Base-by-base conservation (phyloP, 2,329 filamentous ascomycete genomes). In the Paraphaeosphaeria sporulosa region DNA sequence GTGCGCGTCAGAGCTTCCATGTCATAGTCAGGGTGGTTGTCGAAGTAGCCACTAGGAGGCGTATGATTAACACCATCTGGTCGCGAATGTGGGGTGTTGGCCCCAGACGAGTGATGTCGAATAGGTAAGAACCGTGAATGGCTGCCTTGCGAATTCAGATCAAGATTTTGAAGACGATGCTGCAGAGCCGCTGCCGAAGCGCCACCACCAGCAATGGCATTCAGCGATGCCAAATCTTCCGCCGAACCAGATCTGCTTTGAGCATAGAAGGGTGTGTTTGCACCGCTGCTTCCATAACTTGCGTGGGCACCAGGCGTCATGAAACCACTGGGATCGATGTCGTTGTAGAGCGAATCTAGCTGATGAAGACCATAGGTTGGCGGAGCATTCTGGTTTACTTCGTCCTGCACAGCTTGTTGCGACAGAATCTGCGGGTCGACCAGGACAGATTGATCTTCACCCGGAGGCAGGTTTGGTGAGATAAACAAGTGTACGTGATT, bases 401-500 rank as follows among this genome's bases (percentile, higher is more conserved):
- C 82, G 43, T 87, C 84, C 43, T 83, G 81, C 47, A 85, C 82
- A 10, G 80, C 75, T 58, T 71, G 80, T 25, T 71, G 67, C 9
- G 63, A 67, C 32, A 77, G 76, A 21, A 77, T 56, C 55, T 65
- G 64, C 61, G 81, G 75, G 67, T 83, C 78, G 60, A 78, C 72
- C 2, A 71, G 61, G 2, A 98, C 85, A 69, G 91, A 90, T 69
- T 96, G 95, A 61, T 94, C 87, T 55, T 96, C 93, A 70, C 95
- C 92, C 40, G 97, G 87, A 0, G 93, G 90, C 70, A 97, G 88
- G 72, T 95, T 95, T 0, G 95, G 94, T 5, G 95, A 99, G 67
- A 98, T 97, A 79, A 97, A 97, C 42, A 99, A 89, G 57, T 93
- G 93, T 17, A 98, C 87, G 1, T 95, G 94, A 34, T 98, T 87